Evolutionary conservation across 352 stramenopile species (phyloP), one percentile per base, ranked within the genome.

Genomic region (Pythium insidiosum): DNA sequence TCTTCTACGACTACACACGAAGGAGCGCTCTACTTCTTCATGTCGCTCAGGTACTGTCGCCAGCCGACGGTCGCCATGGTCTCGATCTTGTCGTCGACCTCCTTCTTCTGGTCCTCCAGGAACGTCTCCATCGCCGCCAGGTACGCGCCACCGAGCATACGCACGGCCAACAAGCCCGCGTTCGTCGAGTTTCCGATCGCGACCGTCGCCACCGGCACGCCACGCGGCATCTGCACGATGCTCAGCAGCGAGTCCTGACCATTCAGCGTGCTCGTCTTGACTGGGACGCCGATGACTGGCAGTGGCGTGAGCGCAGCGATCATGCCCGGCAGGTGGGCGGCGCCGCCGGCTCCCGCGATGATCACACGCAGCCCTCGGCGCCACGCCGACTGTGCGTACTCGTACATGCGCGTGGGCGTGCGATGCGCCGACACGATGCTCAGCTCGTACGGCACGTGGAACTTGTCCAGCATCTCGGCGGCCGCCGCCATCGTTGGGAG

Each of bases 161-260:
- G 80, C 38, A 98, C 89, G 20, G 96, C 96, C 43, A 99, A 58
- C n/a, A 99, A 61, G 21, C 95, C 96, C 0, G 96, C 96, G 70
- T 99, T 99, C 35, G 77, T 96, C 12, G 95, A 88, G 73, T 99
- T 99, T 45, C 95, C 95, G 56, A 99, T 99, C 2, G 94, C 95
- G 12, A 99, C 95, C 10, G 96, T 99, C 2, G 96, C 96, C 29
- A 99, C 95, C 10, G 96, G 96, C 25, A 99, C 84, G 40, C 96
- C 96, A 25, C 92, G 71, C 28, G 96, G 96, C 96, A 99, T 99
- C 77, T 99, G 96, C 19, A 99, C 95, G 63, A 99, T 99, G 59
- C 88, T 98, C 53, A 98, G 73, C 11, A 99, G 69, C 35, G 93
- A 98, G 71, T 99, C 96, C 41, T 98, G 70, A 22, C 96, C 96